Evolutionary conservation across 2,329 filamentous ascomycete species (phyloP), one percentile per base, ranked within the genome.

Genomic region (Podosphaera xanthii): DNA sequence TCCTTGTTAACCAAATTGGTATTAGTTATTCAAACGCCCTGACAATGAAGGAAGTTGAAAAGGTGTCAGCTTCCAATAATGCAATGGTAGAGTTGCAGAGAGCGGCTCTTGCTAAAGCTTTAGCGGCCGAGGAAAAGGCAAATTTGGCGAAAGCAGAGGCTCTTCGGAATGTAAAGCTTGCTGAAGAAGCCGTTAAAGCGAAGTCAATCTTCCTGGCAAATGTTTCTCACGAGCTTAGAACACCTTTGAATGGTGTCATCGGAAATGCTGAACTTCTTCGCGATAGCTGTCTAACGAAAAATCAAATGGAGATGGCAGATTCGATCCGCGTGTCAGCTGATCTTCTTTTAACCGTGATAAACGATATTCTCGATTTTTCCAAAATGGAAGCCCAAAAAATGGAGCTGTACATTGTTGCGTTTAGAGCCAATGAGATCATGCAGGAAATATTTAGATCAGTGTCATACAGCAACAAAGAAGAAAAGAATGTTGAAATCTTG

Each of bases 321-420:
- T 91, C 87, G 14, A 92, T 94, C 59, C 81, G 87, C 57, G 78
- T 90, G 38, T 94, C 87, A 56, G 88, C 87, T 0, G 89, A 96
- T 68, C 81, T 92, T 14, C 73, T 96, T 12, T 75, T 96, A 34
- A 92, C 89, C 0, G 87, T 96, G 55, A 96, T 96, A 72, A 96
- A 96, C 67, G 91, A 97, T 67, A 95, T 96, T 58, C 75, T 96
- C 3, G 91, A 97, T 71, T 94, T 95, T 69, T 95, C 89, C 35
- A 94, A 94, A 70, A 88, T 92, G 73, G 88, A 94, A 69, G 87
- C 86, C 2, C 87, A 90, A 65, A 84, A 88, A 69, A 83, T 94
- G 74, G 88, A 92, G 68, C 78, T 90, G 1, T 87, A 87, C 68
- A 77, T 83, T 61, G 82, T 82, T 59, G 79, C 80, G 6, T 84